Evolutionary conservation across 306 rosid species (phyloP).

Genomic region (Acacia melanoxylon): DNA sequence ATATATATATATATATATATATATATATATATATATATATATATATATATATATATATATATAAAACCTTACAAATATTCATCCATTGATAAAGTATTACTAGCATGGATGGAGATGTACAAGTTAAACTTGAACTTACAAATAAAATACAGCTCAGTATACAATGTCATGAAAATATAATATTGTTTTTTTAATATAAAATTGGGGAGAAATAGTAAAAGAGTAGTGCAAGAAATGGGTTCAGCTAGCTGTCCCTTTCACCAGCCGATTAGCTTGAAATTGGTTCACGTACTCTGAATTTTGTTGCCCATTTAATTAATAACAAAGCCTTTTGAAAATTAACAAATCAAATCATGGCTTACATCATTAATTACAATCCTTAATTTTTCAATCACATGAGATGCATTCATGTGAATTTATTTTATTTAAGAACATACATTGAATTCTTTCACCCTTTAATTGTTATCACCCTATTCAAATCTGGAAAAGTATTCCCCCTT

Average conservation of each 20-base stretch:
- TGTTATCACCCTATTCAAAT: background rate
- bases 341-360: background rate
- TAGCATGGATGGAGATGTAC: too few relatives aligned
- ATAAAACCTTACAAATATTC: too few relatives aligned
- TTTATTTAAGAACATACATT: background rate
- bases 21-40: too few relatives aligned
- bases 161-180: background rate
- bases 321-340: background rate
- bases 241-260: background rate
- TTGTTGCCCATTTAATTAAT: background rate
- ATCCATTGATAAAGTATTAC: too few relatives aligned
- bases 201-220: background rate
- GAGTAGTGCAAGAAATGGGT: background rate
- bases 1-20: too few relatives aligned
- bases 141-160: background rate
- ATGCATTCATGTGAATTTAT: background rate
- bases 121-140: background rate
- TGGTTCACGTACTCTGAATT: background rate
- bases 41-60: too few relatives aligned
- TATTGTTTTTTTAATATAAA: background rate
- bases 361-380: background rate
- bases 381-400: background rate
- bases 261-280: background rate
- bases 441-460: background rate
- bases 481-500: background rate